Evolutionary conservation across 106 monocot species (phyloP).

Genomic region (Apostasia ramifera): DNA sequence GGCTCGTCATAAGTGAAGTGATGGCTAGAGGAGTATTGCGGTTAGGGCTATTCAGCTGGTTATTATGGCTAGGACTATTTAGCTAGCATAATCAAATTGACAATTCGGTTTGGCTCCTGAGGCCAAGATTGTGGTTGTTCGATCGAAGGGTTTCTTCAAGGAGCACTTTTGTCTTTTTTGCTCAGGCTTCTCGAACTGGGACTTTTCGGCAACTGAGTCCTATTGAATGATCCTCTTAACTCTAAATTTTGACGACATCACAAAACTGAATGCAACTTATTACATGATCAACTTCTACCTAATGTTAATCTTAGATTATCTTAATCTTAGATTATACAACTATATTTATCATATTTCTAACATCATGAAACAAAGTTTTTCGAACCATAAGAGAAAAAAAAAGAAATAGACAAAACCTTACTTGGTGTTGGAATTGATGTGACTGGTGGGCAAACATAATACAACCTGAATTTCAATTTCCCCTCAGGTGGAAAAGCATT

Average conservation of each 20-base stretch:
- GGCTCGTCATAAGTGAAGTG: too few species aligned
- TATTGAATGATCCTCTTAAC: neutral
- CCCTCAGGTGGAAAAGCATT: conserved; percentile 63
- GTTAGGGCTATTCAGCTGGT: too few species aligned
- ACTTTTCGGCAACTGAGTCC: too few species aligned
- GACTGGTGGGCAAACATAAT: conserved; percentile 48
- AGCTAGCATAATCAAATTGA: too few species aligned
- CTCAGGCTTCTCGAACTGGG: too few species aligned
- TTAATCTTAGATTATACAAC: neutral
- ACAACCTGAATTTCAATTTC: conserved; percentile 35
- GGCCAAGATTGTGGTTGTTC: too few species aligned
- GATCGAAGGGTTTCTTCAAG: too few species aligned
- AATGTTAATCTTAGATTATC: neutral
- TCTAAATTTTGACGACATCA: neutral
- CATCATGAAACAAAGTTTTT: too few species aligned
- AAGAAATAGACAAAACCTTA: conserved; percentile 22
- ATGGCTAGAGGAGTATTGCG: too few species aligned
- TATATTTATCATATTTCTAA: neutral
- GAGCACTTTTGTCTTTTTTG: too few species aligned
- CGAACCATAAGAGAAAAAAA: neutral
- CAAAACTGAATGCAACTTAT: neutral
- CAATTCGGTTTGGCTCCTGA: too few species aligned
- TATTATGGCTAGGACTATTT: too few species aligned
- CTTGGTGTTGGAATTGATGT: conserved; percentile 56
- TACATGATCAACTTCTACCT: neutral